Conservation (phyloP, 305 asterid species). For the Ilex paraguariensis region DNA sequence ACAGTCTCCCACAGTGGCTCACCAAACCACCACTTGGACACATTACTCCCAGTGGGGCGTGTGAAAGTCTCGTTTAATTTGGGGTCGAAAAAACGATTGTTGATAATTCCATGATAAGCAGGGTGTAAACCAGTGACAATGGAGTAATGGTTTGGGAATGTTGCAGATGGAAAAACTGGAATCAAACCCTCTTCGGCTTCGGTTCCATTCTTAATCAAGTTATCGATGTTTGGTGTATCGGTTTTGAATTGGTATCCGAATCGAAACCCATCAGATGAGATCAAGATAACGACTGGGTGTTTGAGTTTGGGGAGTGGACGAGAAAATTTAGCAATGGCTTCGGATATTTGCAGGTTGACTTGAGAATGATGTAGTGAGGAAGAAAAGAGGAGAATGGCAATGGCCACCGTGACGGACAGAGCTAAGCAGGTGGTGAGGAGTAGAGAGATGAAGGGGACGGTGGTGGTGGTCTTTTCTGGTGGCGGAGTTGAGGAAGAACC, state of each 20-base stretch:
- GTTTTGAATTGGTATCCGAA: neutral
- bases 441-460: neutral
- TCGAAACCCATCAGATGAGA: neutral
- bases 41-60: neutral
- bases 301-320: neutral
- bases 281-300: neutral
- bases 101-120: neutral
- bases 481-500: neutral
- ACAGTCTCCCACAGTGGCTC: neutral
- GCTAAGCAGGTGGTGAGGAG: neutral
- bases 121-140: neutral
- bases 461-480: neutral
- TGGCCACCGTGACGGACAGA: neutral
- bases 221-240: neutral
- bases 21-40: neutral
- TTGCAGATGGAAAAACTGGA: neutral
- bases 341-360: neutral
- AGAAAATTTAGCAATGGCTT: neutral
- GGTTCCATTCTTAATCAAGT: neutral
- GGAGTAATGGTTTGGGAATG: slow-evolving; percentile 2
- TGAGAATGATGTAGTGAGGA: neutral
- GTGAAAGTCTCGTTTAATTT: neutral
- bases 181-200: neutral
- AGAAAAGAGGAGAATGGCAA: no score
- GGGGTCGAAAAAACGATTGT: neutral